Evolutionary conservation across 768 basidiomycete genomes (phyloP), one percentile per base, ranked within the genome.

Genomic region (Mrakia frigida): DNA sequence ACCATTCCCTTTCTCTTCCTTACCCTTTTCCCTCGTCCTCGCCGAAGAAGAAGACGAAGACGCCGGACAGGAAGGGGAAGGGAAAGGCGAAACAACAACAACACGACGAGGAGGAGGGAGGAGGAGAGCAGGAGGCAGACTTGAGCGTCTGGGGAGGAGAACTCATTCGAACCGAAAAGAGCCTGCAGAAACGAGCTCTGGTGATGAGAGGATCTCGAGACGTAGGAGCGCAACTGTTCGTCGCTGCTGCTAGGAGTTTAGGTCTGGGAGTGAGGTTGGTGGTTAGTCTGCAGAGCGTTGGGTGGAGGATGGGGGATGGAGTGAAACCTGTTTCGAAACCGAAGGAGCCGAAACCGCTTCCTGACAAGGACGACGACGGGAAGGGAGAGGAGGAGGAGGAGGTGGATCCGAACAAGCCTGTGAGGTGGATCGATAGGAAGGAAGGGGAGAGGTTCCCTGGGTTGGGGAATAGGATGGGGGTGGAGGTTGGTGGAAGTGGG

Each of bases 161-260:
- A 83, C 81, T 85, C 3, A 88, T 97, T 39, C 87, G 90, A 65
- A 90, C 89, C 70, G 85, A 87, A 21, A 94, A 95, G 81, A 94
- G 92, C 79, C 86, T 98, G 53, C 94, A 95, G 92, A 98, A 97
- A 82, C 93, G 95, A 81, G 91, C 90, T 0, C 84, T 98, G 28
- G 89, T 91, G 87, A 87, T 87, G 74, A 86, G 84, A 77, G 97
- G 95, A 10, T 91, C 90, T 33, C 87, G 92, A 77, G 97, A 99
- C 82, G 88, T 88, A 53, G 91, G 91, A 76, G 91, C 93, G 0
- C 93, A 96, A 80, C 87, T 98, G 5, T 98, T 98, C 82, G 95
- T 94, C 6, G 89, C 92, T 0, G 85, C 97, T 0, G 93, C 93
- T 82, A 87, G 97, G 31, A 92, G 89, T 9, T 86, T 98, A 9